Evolutionary conservation across 371 early-diverging fungal species (phyloP).

Genomic region (Apophysomyces sp.): DNA sequence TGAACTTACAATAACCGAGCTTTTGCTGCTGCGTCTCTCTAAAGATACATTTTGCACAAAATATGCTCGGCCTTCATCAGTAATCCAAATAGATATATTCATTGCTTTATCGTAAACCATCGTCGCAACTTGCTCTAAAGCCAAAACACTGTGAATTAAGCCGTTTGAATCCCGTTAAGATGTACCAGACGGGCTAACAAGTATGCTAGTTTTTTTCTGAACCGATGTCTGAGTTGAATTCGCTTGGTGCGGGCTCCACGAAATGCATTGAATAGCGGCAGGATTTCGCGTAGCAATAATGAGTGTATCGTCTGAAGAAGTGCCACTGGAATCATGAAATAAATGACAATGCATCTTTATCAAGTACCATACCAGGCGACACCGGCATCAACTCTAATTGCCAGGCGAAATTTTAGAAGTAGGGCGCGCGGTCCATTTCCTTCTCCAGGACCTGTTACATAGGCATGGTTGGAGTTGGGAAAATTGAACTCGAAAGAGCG

Average conservation of each 20-base stretch:
- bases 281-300: conserved; percentile 46
- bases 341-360: neutral
- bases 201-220: conserved; percentile 21
- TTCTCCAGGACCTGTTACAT: conserved; percentile 49
- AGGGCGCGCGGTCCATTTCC: conserved; percentile 43
- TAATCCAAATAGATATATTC: conserved; percentile 43
- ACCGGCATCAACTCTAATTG: conserved; percentile 51
- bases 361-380: conserved; percentile 35
- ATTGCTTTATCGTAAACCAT: conserved; percentile 36
- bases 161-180: neutral
- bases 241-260: conserved; percentile 50
- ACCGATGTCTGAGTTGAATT: conserved; percentile 42
- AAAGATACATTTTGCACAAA: conserved; percentile 27
- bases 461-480: conserved; percentile 38
- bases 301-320: conserved; percentile 42
- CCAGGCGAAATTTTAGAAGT: conserved; percentile 42
- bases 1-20: conserved; percentile 7
- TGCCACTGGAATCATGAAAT: conserved; percentile 21
- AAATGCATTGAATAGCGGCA: conserved; percentile 45
- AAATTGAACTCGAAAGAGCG: conserved; percentile 44
- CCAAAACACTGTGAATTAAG: neutral
- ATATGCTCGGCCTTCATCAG: conserved; percentile 39
- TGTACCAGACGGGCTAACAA: conserved; percentile 22
- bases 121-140: conserved; percentile 23
- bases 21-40: conserved; percentile 18